Conservation (phyloP, 2,329 filamentous ascomycete species). For the Penicillium occitanis region DNA sequence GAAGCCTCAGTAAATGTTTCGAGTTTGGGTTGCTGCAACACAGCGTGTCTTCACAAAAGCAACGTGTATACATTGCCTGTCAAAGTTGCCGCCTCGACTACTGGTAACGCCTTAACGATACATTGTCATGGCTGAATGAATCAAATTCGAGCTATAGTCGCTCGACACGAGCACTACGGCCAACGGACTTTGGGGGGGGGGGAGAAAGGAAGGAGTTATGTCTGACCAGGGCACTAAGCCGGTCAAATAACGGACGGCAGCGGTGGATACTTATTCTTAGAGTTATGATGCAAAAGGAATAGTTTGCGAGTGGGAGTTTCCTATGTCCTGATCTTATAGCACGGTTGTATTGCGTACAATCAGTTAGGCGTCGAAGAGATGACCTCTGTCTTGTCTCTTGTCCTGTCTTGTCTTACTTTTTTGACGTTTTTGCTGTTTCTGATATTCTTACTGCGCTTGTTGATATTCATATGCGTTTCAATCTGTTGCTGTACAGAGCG, state of each 20-base stretch:
- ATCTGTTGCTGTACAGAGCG: constrained; percentile 9
- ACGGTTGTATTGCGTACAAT: constrained; percentile 8
- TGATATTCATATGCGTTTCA: constrained; percentile 10
- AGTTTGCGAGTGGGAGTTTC: constrained; percentile 4
- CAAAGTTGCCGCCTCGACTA: background rate
- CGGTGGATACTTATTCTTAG: constrained; percentile 4
- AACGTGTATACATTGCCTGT: background rate
- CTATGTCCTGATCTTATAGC: constrained; percentile 15
- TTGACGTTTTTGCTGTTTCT: background rate
- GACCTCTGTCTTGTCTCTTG: constrained; percentile 5
- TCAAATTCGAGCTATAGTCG: constrained; percentile 5
- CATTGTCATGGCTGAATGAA: constrained; percentile 16
- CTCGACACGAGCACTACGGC: constrained; percentile 8
- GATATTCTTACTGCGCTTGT: background rate
- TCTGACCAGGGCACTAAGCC: background rate
- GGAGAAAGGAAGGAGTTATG: background rate
- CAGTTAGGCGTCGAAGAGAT: constrained; percentile 11
- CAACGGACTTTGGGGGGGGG: background rate
- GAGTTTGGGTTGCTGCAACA: background rate
- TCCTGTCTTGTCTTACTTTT: constrained; percentile 2
- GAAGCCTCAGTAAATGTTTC: constrained; percentile 48
- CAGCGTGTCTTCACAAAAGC: background rate
- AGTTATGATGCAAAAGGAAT: constrained; percentile 1
- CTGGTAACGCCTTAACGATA: constrained; percentile 19
- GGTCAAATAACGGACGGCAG: background rate